Percentiles rank a stretch among this genome's conserved stretches.
Conservation (phyloP, 1,139 yeast genomes). For the Meyerozyma carpophila region DNA sequence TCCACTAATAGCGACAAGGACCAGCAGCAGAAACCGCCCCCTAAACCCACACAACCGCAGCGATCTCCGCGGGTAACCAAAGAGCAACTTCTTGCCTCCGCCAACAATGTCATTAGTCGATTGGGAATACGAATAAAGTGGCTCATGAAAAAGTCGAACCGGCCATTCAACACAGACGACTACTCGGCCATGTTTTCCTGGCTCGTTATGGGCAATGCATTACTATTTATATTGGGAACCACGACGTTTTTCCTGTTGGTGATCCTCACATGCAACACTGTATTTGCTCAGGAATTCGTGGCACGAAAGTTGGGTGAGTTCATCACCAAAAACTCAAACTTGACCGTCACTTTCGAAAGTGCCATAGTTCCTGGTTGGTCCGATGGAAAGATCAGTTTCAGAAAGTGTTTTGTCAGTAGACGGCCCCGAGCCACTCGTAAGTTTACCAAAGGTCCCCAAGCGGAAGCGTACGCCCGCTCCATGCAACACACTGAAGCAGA, state of each 20-base stretch:
- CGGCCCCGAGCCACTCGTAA: constrained; percentile 58
- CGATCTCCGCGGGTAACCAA: constrained; percentile 17
- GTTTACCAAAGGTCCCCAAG: constrained; percentile 71
- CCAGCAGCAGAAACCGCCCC: neutral
- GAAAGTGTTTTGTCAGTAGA: constrained; percentile 80
- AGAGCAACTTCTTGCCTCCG: constrained; percentile 50
- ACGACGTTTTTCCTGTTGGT: constrained; percentile 83
- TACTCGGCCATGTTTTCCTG: constrained; percentile 86
- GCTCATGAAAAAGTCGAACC: constrained; percentile 49
- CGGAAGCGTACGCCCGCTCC: constrained; percentile 50
- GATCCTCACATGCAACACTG: constrained; percentile 76
- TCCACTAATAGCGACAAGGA: neutral
- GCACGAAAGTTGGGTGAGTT: constrained; percentile 79
- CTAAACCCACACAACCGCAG: neutral
- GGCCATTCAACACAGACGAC: constrained; percentile 84
- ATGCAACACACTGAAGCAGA: constrained; percentile 15
- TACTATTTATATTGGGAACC: constrained; percentile 76
- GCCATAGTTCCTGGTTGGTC: constrained; percentile 96
- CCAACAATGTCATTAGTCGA: constrained; percentile 46
- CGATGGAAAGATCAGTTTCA: constrained; percentile 77
- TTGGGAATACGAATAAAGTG: constrained; percentile 60
- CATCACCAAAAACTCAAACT: constrained; percentile 78
- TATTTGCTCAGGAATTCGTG: constrained; percentile 83
- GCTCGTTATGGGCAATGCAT: constrained; percentile 80
- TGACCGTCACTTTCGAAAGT: constrained; percentile 83